Conservation (phyloP, 2,329 filamentous ascomycete genomes). For the Dryadomyces sulphureus region DNA sequence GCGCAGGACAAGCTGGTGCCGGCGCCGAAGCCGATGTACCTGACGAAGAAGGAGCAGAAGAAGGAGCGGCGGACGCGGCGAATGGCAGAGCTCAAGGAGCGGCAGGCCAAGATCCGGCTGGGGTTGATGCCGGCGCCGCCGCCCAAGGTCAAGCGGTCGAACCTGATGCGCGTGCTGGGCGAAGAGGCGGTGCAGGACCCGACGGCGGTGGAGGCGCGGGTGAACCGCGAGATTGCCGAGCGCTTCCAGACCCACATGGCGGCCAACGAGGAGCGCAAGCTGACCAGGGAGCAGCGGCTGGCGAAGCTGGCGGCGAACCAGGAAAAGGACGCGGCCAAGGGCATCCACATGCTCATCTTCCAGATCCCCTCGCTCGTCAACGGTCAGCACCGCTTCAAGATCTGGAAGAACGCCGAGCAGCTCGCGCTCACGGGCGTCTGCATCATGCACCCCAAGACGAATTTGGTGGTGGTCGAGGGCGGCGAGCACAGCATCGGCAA, state of each 20-base stretch:
- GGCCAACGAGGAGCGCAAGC: slow-evolving; percentile 69
- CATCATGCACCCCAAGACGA: slow-evolving; percentile 79
- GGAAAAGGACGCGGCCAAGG: slow-evolving; percentile 74
- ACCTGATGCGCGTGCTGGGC: slow-evolving; percentile 92
- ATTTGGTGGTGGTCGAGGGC: slow-evolving; percentile 81
- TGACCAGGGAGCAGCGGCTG: slow-evolving; percentile 74
- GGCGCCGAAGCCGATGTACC: slow-evolving; percentile 73
- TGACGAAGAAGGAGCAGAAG: slow-evolving; percentile 80
- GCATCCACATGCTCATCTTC: slow-evolving; percentile 77
- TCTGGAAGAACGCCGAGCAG: slow-evolving; percentile 85
- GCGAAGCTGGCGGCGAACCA: slow-evolving; percentile 76
- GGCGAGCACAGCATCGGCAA: slow-evolving; percentile 68
- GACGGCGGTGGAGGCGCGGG: slow-evolving; percentile 87
- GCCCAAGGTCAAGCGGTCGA: slow-evolving; percentile 93
- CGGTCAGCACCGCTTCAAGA: slow-evolving; percentile 85
- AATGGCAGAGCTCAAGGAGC: slow-evolving; percentile 87
- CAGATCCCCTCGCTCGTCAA: slow-evolving; percentile 81
- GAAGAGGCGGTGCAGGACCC: slow-evolving; percentile 89
- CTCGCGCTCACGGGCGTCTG: slow-evolving; percentile 77
- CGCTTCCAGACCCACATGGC: slow-evolving; percentile 65
- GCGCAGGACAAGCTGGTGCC: slow-evolving; percentile 77
- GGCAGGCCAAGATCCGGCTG: slow-evolving; percentile 87
- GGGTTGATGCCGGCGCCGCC: slow-evolving; percentile 81
- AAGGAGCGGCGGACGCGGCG: slow-evolving; percentile 81
- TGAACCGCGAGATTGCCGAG: slow-evolving; percentile 84